Percentiles rank a stretch among this genome's conserved stretches.
These are phyloP conservation scores for Pseudogymnoascus sp. DNA, from an alignment of 2,329 filamentous ascomycete genomes.

Conservation along the genomic window DNA sequence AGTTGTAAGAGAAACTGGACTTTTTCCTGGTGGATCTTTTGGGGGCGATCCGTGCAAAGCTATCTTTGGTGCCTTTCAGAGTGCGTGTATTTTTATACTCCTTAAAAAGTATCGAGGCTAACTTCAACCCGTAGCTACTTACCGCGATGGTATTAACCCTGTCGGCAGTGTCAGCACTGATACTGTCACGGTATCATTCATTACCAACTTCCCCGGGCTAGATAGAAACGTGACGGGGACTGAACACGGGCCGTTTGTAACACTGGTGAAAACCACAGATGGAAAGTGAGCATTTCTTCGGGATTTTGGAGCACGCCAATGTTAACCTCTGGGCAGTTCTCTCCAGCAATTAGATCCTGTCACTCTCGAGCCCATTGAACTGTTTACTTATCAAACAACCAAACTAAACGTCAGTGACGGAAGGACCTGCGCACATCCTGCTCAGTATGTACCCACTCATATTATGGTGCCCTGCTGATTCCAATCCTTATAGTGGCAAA, in stretches of 20 bases:
- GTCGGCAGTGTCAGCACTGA: background rate
- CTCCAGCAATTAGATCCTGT: background rate
- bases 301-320: background rate
- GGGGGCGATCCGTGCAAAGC: conserved; percentile 63
- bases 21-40: conserved; percentile 60
- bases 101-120: background rate
- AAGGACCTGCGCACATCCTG: conserved; percentile 54
- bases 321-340: background rate
- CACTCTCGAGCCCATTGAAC: background rate
- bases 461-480: conserved; percentile 46
- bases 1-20: conserved; percentile 46
- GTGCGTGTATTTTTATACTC: conserved; percentile 32
- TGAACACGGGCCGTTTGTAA: background rate
- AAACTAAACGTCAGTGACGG: background rate
- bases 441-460: conserved; percentile 61
- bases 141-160: background rate
- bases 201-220: background rate
- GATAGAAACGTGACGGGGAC: background rate
- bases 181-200: background rate
- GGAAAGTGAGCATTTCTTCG: background rate
- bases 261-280: background rate
- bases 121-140: background rate
- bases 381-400: background rate
- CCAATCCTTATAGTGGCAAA: conserved; percentile 52
- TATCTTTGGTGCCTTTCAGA: conserved; percentile 63